Evolutionary conservation across 306 rosid species (phyloP), one percentile per base, ranked within the genome.

Genomic region (Datisca glomerata): DNA sequence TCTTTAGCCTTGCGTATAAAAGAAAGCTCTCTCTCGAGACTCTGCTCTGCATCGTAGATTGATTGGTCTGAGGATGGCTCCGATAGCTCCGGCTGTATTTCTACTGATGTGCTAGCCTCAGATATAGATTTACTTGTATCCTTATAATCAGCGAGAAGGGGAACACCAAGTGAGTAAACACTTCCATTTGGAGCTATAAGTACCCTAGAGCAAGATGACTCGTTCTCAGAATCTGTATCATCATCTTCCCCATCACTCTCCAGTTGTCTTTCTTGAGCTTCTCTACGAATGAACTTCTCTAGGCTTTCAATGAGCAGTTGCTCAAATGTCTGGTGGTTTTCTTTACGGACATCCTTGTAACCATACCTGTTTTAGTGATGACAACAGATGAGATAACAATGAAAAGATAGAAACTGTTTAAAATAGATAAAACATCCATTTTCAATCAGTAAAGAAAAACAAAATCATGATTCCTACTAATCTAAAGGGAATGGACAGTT

Each of bases 261-360:
- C 37, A 87, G 51, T 49, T 89, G 79, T 21, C 89, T 68, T 52
- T 83, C 93, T 37, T 87, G 97, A 54, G 89, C 93, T 57, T 87
- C 97, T 39, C 94, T 82, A 5, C 94, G 80, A 59, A 87, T 76
- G 70, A 87, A 87, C 49, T 83, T 87, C 76, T 87, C 97, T 0
- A 87, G 86, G 73, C 94, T 87, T 73, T 87, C 94, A 15, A 87
- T 87, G 46, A 87, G 75, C 49, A 87, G 67, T 78, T 87, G 97
- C 86, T 87, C 97, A 59, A 87, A 87, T 2, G 79, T 60, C 75
- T 69, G 94, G 59, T 87, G 94, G 58, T 71, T 83, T 83, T 87
- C 97, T 63, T 87, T 87, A 21, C 97, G 93, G 16, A 74, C 86
- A 59, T 87, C 97, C 71, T 87, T 87, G 63, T 87, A 83, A 18